Evolutionary conservation across 2,329 filamentous ascomycete species (phyloP), one percentile per base, ranked within the genome.

Genomic region (Aureobasidium musti): DNA sequence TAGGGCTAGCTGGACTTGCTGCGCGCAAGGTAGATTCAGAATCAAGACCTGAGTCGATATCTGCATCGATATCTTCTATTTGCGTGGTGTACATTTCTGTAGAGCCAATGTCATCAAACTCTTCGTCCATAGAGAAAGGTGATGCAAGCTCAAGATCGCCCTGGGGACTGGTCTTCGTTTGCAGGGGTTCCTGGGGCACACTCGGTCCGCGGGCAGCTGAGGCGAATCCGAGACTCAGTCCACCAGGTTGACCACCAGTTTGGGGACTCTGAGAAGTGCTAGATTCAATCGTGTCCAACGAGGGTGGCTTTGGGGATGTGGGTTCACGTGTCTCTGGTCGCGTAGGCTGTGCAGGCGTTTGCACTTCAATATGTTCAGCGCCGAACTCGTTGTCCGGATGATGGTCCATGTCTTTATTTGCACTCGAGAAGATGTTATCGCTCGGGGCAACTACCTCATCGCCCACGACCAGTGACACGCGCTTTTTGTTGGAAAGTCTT

Each of bases 401-500:
- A 11, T 30, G 47, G 11, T 53, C 23, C 2, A n/a, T 23, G 17
- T 21, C 21, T 37, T 19, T 43, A 7, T 53, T 26, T 19, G 23
- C 37, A 17, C 63, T 43, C 14, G 37, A 45, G 28, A 74, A 73
- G 23, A 77, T 72, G 63, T 74, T 76, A 37, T 77, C 76, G 26
- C 71, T 73, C 11, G 76, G 76, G 17, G 73, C 73, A 6, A 77
- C 76, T 56, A 77, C 74, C 8, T 67, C 70, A 66, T 76, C 74
- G 37, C 75, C 76, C 2, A 77, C 72, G 1, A 75, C 72, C 21
- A 77, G 61, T 8, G 75, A 77, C 1, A 77, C 76, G 30, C 75
- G 72, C 65, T 77, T 77, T 49, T 70, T 71, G 52, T 72, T 73
- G 21, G 71, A 63, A 28, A 68, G 67, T 53, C 67, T 49, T 17